These are phyloP conservation scores for Apophysomyces trapeziformis DNA, from an alignment of 371 early-diverging fungal genomes.

Conservation along the genomic window DNA sequence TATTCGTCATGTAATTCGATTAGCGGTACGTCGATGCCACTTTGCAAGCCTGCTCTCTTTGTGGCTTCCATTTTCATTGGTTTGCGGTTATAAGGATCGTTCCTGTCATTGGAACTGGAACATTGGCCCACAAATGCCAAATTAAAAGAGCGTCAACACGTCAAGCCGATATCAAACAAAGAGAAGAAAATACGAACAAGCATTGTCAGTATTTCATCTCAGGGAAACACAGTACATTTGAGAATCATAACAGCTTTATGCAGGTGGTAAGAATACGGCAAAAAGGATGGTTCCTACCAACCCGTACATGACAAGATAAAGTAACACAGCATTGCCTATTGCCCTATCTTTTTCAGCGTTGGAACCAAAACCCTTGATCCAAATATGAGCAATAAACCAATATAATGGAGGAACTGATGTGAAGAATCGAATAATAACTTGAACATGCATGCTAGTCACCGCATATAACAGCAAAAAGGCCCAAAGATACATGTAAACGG, in stretches of 20 bases:
- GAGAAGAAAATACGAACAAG: too few relatives aligned
- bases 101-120: too few relatives aligned
- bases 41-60: too few relatives aligned
- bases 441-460: conserved; percentile 85
- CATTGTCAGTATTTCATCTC: too few relatives aligned
- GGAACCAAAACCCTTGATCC: conserved; percentile 27
- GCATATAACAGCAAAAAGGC: conserved; percentile 60
- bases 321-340: conserved; percentile 40
- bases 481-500: conserved; percentile 74
- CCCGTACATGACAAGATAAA: conserved; percentile 76
- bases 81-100: too few relatives aligned
- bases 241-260: conserved; percentile 43
- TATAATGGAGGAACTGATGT: conserved; percentile 82
- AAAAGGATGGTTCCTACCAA: conserved; percentile 74
- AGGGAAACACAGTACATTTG: too few relatives aligned
- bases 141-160: too few relatives aligned
- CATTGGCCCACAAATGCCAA: too few relatives aligned
- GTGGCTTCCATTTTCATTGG: too few relatives aligned
- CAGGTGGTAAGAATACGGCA: conserved; percentile 85
- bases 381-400: conserved; percentile 77
- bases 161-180: too few relatives aligned
- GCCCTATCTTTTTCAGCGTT: conserved; percentile 17
- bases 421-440: conserved; percentile 88
- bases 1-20: too few relatives aligned
- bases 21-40: too few relatives aligned